These are phyloP conservation scores for Apophysomyces ossiformis DNA, from an alignment of 371 early-diverging fungal genomes.

Conservation along the genomic window DNA sequence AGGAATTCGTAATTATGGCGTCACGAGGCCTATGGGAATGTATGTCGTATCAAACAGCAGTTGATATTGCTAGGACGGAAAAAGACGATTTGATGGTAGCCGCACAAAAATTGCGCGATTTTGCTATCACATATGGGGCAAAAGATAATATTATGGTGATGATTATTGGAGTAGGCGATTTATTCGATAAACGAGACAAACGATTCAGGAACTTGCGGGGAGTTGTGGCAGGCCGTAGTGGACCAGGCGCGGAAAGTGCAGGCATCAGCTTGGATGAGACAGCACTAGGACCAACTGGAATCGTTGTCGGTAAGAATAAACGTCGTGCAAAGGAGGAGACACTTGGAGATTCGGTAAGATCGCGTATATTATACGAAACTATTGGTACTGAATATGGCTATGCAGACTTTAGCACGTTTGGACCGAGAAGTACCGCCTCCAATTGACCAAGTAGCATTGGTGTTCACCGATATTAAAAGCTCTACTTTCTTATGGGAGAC, in stretches of 20 bases:
- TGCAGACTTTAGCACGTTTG: slow-evolving; percentile 64
- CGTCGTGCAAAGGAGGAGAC: slow-evolving; percentile 54
- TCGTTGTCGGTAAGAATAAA: slow-evolving; percentile 39
- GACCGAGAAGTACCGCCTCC: slow-evolving; percentile 88
- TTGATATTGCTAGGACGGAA: slow-evolving; percentile 82
- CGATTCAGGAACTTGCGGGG: slow-evolving; percentile 33
- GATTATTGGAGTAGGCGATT: slow-evolving; percentile 80
- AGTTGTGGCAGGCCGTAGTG: slow-evolving; percentile 28
- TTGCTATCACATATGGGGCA: slow-evolving; percentile 86
- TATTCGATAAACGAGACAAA: slow-evolving; percentile 59
- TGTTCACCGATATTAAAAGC: slow-evolving; percentile 95
- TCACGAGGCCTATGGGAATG: slow-evolving; percentile 82
- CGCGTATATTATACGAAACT: background rate
- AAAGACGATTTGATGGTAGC: slow-evolving; percentile 75
- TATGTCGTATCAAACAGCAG: slow-evolving; percentile 81
- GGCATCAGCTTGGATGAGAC: slow-evolving; percentile 22
- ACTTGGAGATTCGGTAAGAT: slow-evolving; percentile 55
- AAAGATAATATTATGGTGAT: slow-evolving; percentile 80
- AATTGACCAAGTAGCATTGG: slow-evolving; percentile 81
- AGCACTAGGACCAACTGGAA: slow-evolving; percentile 6
- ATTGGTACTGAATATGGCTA: background rate
- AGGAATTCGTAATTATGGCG: slow-evolving; percentile 91
- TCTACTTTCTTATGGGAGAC: slow-evolving; percentile 96
- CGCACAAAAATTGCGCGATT: slow-evolving; percentile 83
- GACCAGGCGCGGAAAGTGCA: slow-evolving; percentile 12